Base-by-base conservation (phyloP, 176 grass and related monocot genomes). In the Ananas comosus region DNA sequence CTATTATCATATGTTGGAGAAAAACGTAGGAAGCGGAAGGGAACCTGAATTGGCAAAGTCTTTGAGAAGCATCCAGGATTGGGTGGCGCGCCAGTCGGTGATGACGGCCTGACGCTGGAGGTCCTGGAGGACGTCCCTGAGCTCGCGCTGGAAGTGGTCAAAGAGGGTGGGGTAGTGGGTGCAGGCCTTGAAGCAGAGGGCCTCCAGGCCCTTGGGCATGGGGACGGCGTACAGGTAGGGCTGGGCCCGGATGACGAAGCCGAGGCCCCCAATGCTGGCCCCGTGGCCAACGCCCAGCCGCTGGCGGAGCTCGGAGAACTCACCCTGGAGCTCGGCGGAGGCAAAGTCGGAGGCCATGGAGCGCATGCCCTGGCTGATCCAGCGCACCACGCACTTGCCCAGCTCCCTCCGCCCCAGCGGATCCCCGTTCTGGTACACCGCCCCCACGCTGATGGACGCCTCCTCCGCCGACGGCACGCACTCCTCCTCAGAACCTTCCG, bases 61-160 rank as follows among this genome's bases (percentile, higher is more conserved):
- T 24, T 96, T 87, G 28, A 92, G 76, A 69, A 96, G 25, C 77
- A 79, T 96, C 93, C 93, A 96, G 28, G 86, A 83, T 14, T 80
- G 69, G 0, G 81, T 87, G 19, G 76, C 66, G 19, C 70, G 71
- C 83, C 83, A 90, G 53, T 96, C 84, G 0, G 12, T 68, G 71
- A 92, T 51, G 49, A 87, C 50, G 53, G 65, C 80, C 70, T 76
- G 70, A 49, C 72, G 57, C 81, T 96, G 81, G 63, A 68, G 85
- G 47, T 68, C 47, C 16, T 84, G 21, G 11, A 96, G 72, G 25
- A 89, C 78, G 48, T 74, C 78, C n/a, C 86, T 82, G 68, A 96
- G 89, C 79, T 92, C 93, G 4, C 86, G 79, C 74, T 96, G 93
- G 80, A 96, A 96, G 75, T 92, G 93, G 68, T 96, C 86, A 53